These are phyloP conservation scores for Verticillium nubilum DNA, from an alignment of 2,329 filamentous ascomycete species.

Conservation along the genomic window DNA sequence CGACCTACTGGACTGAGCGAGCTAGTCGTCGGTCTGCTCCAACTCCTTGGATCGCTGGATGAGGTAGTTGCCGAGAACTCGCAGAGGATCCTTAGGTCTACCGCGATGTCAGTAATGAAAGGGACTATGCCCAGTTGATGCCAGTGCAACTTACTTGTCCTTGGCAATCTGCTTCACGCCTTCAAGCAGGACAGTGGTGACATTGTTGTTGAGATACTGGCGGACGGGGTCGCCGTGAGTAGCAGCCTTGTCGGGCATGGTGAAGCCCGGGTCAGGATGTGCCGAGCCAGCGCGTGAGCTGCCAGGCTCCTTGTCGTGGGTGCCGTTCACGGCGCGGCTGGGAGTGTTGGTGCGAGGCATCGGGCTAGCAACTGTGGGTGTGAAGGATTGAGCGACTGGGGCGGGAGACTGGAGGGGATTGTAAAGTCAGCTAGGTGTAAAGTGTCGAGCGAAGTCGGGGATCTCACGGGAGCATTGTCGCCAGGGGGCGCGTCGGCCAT, in stretches of 20 bases:
- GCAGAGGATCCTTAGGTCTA: slow-evolving; percentile 62
- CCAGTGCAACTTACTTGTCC: slow-evolving; percentile 56
- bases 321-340: slow-evolving; percentile 23
- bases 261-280: slow-evolving; percentile 46
- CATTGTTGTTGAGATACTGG: slow-evolving; percentile 65
- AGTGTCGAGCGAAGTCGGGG: no score
- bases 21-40: slow-evolving; percentile 31
- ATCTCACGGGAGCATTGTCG: slow-evolving; percentile 34
- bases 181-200: slow-evolving; percentile 63
- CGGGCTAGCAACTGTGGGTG: slow-evolving; percentile 30
- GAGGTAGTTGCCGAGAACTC: slow-evolving; percentile 65
- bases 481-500: slow-evolving; percentile 35
- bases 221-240: slow-evolving; percentile 64
- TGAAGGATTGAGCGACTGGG: slow-evolving; percentile 21
- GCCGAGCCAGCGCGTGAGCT: slow-evolving; percentile 51
- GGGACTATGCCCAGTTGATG: no score
- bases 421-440: background rate
- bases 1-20: background rate
- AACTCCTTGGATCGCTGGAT: slow-evolving; percentile 62
- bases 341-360: slow-evolving; percentile 44
- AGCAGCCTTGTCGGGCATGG: slow-evolving; percentile 55
- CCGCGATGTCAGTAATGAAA: background rate
- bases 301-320: slow-evolving; percentile 24
- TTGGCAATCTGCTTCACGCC: slow-evolving; percentile 69
- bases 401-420: slow-evolving; percentile 28